phyloP scores from a whole-genome alignment of 2,329 filamentous ascomycete genomes.

The Nemania serpens region DNA sequence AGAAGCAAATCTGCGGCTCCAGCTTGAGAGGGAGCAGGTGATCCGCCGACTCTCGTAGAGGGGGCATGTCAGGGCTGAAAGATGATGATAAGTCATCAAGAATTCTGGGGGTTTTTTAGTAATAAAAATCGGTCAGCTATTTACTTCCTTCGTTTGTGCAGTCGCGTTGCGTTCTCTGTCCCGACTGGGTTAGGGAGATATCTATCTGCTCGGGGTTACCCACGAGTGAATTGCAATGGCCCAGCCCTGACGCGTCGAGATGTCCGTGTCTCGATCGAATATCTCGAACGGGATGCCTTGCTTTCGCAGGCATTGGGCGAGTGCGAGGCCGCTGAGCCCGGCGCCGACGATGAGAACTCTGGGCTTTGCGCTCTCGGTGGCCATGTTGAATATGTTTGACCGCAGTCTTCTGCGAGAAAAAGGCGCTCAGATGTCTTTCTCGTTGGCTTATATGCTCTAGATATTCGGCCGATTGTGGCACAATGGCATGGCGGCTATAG shows the following conservation, averaged over 20 bases:
- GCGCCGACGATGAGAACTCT: conserved; percentile 21
- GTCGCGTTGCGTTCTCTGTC: neutral
- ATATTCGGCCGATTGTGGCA: neutral
- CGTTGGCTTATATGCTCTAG: neutral
- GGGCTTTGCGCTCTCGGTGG: neutral
- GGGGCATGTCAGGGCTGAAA: conserved; percentile 25
- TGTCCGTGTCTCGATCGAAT: conserved; percentile 21
- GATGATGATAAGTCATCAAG: conserved; percentile 5
- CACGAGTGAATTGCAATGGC: conserved; percentile 21
- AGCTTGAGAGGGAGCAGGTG: conserved; percentile 22
- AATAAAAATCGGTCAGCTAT: neutral
- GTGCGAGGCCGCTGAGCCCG: conserved; percentile 19
- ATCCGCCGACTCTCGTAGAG: conserved; percentile 18
- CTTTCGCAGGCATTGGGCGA: conserved; percentile 21
- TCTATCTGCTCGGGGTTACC: neutral
- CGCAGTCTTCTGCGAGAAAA: neutral
- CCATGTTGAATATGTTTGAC: neutral
- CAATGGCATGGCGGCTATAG: neutral
- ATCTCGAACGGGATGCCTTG: conserved; percentile 18
- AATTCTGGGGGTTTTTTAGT: neutral
- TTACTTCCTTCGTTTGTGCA: neutral
- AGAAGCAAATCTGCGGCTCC: conserved; percentile 13
- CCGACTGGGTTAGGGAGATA: too few species aligned
- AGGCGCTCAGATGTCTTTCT: neutral
- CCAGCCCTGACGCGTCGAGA: conserved; percentile 15